Percentiles rank a stretch among this genome's conserved stretches.
These are phyloP conservation scores for Podaxis sp. DNA, from an alignment of 768 basidiomycete genomes.

Conservation along the genomic window DNA sequence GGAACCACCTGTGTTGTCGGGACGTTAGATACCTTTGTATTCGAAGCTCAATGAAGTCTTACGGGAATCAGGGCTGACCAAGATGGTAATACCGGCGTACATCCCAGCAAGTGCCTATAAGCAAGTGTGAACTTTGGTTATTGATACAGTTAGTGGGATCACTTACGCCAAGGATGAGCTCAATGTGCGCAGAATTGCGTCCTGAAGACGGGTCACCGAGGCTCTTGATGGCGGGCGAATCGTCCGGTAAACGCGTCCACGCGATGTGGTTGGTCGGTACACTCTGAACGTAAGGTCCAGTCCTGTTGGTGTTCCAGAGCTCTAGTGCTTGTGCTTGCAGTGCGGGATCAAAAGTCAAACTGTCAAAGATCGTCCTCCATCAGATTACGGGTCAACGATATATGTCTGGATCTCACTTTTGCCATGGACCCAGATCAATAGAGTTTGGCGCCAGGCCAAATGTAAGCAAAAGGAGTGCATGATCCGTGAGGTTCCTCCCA, in stretches of 20 bases:
- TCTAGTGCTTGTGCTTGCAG: slow-evolving; percentile 7
- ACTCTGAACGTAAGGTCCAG: slow-evolving; percentile 3
- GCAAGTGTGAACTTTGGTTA: background rate
- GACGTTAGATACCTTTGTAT: background rate
- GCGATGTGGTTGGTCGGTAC: slow-evolving; percentile 1
- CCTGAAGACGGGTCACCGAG: slow-evolving; percentile 11
- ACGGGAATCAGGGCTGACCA: slow-evolving; percentile 27
- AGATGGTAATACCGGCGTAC: slow-evolving; percentile 14
- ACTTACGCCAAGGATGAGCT: slow-evolving; percentile 7
- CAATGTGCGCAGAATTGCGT: slow-evolving; percentile 10
- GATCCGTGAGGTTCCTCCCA: slow-evolving; percentile 25
- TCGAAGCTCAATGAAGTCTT: background rate
- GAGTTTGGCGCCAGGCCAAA: slow-evolving; percentile 1
- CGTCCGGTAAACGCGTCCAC: slow-evolving; percentile 9
- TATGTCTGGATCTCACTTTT: background rate
- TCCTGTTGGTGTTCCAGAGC: slow-evolving; percentile 12
- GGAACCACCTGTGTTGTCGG: slow-evolving; percentile 14
- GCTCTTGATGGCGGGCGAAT: background rate
- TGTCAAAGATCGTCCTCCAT: background rate
- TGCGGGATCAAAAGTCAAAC: background rate
- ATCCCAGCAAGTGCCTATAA: slow-evolving; percentile 18
- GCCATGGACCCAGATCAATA: slow-evolving; percentile 8
- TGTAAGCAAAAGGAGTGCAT: slow-evolving; percentile 2
- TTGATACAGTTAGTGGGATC: background rate
- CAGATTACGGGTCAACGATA: background rate